Base-by-base conservation (phyloP, 2,329 filamentous ascomycete species). In the Alternaria tenuissima region DNA sequence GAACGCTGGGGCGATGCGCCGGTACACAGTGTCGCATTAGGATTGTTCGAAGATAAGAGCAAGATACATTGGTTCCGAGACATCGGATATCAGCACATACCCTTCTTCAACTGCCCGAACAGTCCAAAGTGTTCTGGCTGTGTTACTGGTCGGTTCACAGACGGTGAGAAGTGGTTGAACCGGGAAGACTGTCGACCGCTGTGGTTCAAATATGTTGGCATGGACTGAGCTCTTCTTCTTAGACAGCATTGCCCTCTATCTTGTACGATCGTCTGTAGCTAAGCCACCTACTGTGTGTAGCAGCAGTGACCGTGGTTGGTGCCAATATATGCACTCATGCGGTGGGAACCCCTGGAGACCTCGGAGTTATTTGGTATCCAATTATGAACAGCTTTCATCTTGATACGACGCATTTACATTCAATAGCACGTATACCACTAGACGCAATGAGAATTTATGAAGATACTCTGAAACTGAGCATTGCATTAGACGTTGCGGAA, bases 1-100 rank as follows among this genome's bases (percentile, higher is more conserved):
- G 95, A 99, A 82, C 86, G 95, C 70, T 99, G 95, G 95, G 95
- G 95, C 9, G 95, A 99, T 83, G 95, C 95, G 2, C 95, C 95
- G 0, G 95, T 99, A 6, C 95, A 99, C 80, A 96, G 92, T 67
- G 93, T 99, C 72, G 95, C 92, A 0, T 80, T 99, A 42, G 95
- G 93, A 30, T 80, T 99, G 26, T 97, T 99, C 76, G 94, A 96
- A 73, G 94, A 99, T 76, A 87, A 89, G 74, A 91, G 85, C 80
- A 94, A 92, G 78, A 92, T 99, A 62, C 94, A 98, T 79, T 98
- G 94, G 94, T 99, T 99, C 89, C 94, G 94, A 55, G 95, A 99
- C 77, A 98, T 99, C 68, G 95, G 95, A 59, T 99, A 99, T 81
- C 93, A 97, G 74, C 95, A 99, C 72, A 94, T 98, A 55, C 95